Percentiles rank a stretch among this genome's conserved stretches.
Conservation (phyloP, 768 basidiomycete species). For the Lactarius sanguifluus region DNA sequence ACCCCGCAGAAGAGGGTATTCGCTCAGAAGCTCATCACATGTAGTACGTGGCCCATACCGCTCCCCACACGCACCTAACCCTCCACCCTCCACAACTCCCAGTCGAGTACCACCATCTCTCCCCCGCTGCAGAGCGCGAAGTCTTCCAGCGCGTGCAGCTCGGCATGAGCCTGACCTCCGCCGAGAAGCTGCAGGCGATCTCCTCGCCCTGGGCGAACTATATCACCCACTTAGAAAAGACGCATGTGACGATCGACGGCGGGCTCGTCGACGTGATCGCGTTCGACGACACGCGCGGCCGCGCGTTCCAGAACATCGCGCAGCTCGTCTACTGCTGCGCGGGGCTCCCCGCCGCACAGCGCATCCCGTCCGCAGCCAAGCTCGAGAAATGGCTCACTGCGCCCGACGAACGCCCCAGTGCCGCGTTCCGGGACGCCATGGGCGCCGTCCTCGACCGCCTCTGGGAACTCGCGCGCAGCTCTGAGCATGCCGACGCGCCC, state of each 20-base stretch:
- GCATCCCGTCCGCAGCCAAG: constrained; percentile 48
- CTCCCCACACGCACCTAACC: background rate
- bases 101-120: constrained; percentile 70
- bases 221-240: constrained; percentile 57
- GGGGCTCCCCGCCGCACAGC: constrained; percentile 41
- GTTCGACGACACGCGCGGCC: constrained; percentile 66
- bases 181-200: constrained; percentile 80
- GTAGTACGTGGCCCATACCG: constrained; percentile 44
- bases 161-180: constrained; percentile 68
- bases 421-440: constrained; percentile 54
- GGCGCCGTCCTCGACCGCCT: constrained; percentile 52
- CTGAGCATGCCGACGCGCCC: constrained; percentile 37
- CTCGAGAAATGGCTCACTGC: constrained; percentile 49
- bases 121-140: constrained; percentile 63
- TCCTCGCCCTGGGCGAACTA: constrained; percentile 68
- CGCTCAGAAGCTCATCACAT: constrained; percentile 55
- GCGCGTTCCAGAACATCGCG: constrained; percentile 73
- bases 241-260: constrained; percentile 55
- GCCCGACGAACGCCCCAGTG: constrained; percentile 39
- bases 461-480: constrained; percentile 49
- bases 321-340: constrained; percentile 70
- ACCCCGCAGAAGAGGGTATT: constrained; percentile 51
- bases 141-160: constrained; percentile 82
- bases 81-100: background rate
- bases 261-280: constrained; percentile 57